Evolutionary conservation across 2,329 filamentous ascomycete genomes (phyloP).

Genomic region (Trichoderma citrinoviride): DNA sequence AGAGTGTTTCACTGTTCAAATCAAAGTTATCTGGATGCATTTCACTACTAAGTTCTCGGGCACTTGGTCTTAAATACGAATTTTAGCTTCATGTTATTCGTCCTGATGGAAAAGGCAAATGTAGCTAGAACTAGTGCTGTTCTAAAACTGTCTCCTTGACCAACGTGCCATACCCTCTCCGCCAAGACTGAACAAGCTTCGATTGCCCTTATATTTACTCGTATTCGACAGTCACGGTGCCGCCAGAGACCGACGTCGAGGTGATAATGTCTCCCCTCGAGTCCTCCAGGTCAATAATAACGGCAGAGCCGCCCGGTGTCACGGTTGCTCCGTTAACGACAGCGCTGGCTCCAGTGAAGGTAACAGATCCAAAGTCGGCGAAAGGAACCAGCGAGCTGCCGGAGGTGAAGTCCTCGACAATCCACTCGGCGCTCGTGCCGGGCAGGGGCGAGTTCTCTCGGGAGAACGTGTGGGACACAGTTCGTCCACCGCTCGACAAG

Average conservation of each 20-base stretch:
- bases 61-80: background rate
- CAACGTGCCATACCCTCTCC: background rate
- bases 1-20: background rate
- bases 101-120: too few relatives aligned
- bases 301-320: background rate
- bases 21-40: background rate
- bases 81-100: background rate
- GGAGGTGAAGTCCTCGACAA: conserved; percentile 6
- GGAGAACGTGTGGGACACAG: background rate
- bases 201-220: background rate
- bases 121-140: background rate
- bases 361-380: conserved; percentile 10
- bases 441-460: background rate
- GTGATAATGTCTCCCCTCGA: background rate
- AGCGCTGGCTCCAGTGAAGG: background rate
- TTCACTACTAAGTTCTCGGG: background rate
- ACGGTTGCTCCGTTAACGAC: background rate
- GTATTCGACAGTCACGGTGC: background rate
- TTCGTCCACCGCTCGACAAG: background rate
- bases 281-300: background rate
- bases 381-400: background rate
- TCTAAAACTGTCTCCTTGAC: background rate
- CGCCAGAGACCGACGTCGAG: background rate
- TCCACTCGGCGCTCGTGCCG: conserved; percentile 15
- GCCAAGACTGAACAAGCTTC: background rate